A percentile compares a stretch with the other conserved stretches of the same genome.
Conservation (phyloP, 805 yeast species). For the Huiozyma naganishii region DNA sequence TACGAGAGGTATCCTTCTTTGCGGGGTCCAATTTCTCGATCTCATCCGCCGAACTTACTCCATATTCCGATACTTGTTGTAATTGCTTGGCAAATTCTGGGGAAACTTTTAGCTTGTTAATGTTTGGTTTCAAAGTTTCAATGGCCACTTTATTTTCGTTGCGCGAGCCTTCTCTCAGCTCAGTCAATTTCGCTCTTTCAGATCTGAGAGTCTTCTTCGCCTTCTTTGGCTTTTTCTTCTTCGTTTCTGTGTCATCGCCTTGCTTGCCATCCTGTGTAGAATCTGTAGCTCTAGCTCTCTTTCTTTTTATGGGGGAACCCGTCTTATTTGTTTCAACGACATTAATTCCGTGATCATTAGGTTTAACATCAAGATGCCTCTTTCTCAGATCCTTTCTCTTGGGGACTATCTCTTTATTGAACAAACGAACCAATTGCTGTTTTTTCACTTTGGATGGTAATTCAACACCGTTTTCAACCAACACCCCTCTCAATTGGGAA, state of each 20-base stretch:
- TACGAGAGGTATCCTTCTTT: no score
- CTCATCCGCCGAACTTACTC: not conserved
- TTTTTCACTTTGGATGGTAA: constrained; percentile 59
- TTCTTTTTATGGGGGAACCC: no score
- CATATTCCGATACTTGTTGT: not conserved
- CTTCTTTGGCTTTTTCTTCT: not conserved
- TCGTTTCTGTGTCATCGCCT: constrained; percentile 3
- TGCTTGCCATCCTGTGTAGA: no score
- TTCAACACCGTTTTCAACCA: constrained; percentile 46
- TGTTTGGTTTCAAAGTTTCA: constrained; percentile 18
- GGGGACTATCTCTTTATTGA: constrained; percentile 41
- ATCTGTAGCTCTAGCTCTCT: no score
- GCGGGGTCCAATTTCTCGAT: no score
- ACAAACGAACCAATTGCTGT: constrained; percentile 45
- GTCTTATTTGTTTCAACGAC: not conserved
- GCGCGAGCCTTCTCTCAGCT: not conserved
- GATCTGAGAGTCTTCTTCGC: constrained; percentile 2
- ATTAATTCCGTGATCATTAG: constrained; percentile 13
- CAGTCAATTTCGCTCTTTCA: no score
- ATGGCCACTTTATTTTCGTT: constrained; percentile 6
- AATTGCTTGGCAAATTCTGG: constrained; percentile 28
- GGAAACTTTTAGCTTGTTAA: constrained; percentile 22
- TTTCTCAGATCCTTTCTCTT: constrained; percentile 33
- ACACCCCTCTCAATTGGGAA: constrained; percentile 55
- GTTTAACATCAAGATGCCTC: constrained; percentile 12